A percentile compares a stretch with the other conserved stretches of the same genome.
These are phyloP conservation scores for Dendrobium nobile DNA, from an alignment of 106 monocot species.

Conservation along the genomic window DNA sequence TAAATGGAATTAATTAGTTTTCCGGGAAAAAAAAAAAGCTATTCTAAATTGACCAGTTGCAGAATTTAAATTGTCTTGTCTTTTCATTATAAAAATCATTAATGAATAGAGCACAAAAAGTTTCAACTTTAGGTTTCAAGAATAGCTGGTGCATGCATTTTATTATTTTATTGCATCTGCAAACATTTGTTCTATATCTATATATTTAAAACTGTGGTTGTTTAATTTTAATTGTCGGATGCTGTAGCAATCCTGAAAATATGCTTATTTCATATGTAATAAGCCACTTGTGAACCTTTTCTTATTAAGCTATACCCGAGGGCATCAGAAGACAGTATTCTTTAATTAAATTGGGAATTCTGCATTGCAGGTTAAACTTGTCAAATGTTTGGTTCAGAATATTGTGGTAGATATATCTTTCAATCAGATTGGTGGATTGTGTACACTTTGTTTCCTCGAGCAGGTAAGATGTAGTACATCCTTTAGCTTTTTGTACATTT, in stretches of 20 bases:
- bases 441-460: slow-evolving; percentile 87
- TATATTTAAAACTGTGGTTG: not conserved
- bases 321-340: not conserved
- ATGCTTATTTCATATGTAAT: not conserved
- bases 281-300: not conserved
- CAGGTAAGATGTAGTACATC: slow-evolving; percentile 25
- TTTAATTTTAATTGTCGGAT: not conserved
- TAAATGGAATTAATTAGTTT: too few species aligned
- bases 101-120: too few species aligned
- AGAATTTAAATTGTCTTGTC: too few species aligned
- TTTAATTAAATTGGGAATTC: not conserved
- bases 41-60: too few species aligned
- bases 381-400: slow-evolving; percentile 90
- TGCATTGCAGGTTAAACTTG: slow-evolving; percentile 73
- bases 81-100: too few species aligned
- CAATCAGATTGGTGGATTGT: slow-evolving; percentile 87
- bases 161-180: not conserved
- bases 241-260: too few species aligned
- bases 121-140: too few species aligned
- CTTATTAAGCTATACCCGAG: not conserved
- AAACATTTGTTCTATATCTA: not conserved
- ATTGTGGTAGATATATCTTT: slow-evolving; percentile 93
- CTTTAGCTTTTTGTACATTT: not conserved
- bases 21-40: too few species aligned
- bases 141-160: not conserved